phyloP scores from a whole-genome alignment of 805 yeast species.

The Lachancea kluyveri region DNA sequence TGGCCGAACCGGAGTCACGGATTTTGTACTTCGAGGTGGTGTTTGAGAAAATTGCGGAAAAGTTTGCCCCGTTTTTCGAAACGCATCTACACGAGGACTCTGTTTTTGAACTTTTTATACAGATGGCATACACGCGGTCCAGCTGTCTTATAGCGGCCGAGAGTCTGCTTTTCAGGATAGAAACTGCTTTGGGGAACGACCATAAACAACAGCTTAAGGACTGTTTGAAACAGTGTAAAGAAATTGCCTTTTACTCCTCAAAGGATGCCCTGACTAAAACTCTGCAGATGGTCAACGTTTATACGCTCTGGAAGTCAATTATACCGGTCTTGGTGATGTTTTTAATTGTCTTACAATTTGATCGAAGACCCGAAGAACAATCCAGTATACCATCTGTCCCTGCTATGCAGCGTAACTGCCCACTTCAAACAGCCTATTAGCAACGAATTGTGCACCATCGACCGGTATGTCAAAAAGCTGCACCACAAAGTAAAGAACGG shows the following conservation, averaged over 20 bases:
- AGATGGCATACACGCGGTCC: not conserved
- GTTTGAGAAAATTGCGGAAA: not conserved
- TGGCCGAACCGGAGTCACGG: constrained; percentile 1
- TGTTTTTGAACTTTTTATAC: constrained; percentile 2
- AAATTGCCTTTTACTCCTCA: not conserved
- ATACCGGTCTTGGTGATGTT: not conserved
- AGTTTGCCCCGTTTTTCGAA: constrained; percentile 1
- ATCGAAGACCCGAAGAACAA: not conserved
- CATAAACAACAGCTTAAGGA: too few relatives aligned
- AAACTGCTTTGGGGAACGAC: too few relatives aligned
- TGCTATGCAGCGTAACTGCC: not conserved
- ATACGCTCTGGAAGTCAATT: too few relatives aligned
- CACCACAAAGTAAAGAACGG: too few relatives aligned
- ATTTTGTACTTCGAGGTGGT: not conserved
- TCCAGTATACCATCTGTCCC: not conserved
- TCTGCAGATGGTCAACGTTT: not conserved
- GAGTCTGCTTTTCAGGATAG: too few relatives aligned
- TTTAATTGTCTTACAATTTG: not conserved
- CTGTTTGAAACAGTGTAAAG: not conserved
- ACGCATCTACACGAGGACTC: not conserved
- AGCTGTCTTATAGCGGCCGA: too few relatives aligned
- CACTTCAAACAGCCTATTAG: too few relatives aligned
- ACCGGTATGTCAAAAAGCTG: too few relatives aligned
- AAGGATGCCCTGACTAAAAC: not conserved
- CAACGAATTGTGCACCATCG: too few relatives aligned